These are phyloP conservation scores for Podospora bellae-mahoneyi DNA, from an alignment of 495 filamentous ascomycete species.

Conservation along the genomic window DNA sequence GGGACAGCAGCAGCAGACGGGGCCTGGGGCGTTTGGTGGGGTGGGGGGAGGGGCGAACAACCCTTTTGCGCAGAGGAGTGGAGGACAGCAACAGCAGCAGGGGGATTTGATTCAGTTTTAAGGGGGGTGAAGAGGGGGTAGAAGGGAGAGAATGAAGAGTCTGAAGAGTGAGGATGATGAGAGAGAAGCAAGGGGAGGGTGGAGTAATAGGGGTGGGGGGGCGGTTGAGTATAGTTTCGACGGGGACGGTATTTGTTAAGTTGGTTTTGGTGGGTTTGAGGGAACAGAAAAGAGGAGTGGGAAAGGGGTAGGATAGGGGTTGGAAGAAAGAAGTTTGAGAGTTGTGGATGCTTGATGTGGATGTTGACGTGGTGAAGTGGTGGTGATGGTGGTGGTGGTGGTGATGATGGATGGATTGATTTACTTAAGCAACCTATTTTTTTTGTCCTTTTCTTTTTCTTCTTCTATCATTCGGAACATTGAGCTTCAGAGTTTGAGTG, in stretches of 20 bases:
- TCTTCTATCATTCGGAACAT: constrained; percentile 10
- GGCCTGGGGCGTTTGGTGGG: constrained; percentile 59
- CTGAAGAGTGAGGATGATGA: not conserved
- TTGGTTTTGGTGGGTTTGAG: not conserved
- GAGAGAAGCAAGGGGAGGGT: not conserved
- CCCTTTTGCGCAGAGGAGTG: constrained; percentile 62
- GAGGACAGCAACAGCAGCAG: constrained; percentile 56
- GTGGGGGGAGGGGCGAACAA: constrained; percentile 51
- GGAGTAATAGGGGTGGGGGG: not conserved
- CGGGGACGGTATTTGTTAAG: not conserved
- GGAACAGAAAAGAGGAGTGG: not conserved
- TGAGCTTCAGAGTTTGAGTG: constrained; percentile 10
- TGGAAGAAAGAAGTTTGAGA: not conserved
- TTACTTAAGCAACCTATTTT: constrained; percentile 8
- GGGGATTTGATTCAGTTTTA: constrained; percentile 93
- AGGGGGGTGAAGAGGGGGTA: not conserved
- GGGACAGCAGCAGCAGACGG: constrained; percentile 64
- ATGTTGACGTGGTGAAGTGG: too few relatives aligned
- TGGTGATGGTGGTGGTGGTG: not conserved
- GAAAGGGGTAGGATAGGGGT: not conserved
- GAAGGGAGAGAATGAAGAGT: not conserved
- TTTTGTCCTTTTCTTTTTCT: constrained; percentile 16
- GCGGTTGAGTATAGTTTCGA: not conserved
- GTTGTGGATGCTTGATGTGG: too few relatives aligned
- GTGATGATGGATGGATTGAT: constrained; percentile 7